Percentiles rank a stretch among this genome's conserved stretches.
Conservation (phyloP, 345 rosid species). For the Gossypium mustelinum region DNA sequence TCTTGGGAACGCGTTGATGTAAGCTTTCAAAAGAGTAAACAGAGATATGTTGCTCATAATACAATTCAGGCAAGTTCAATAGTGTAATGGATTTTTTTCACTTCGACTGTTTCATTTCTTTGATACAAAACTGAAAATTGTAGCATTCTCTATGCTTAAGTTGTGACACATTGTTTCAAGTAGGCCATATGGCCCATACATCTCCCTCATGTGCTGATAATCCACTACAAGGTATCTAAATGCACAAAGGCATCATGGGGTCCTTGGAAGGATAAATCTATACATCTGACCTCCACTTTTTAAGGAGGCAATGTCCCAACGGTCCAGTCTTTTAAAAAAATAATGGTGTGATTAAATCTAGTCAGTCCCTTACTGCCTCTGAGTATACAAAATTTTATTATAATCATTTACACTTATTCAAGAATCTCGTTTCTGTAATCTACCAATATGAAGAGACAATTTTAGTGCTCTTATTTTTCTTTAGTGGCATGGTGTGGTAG, state of each 20-base stretch:
- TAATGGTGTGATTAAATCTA: not conserved
- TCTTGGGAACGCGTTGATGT: constrained; percentile 92
- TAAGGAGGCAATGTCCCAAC: not conserved
- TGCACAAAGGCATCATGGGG: not conserved
- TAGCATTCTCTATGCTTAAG: not conserved
- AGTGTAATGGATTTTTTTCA: not conserved
- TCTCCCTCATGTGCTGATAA: not conserved
- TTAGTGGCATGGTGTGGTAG: not conserved
- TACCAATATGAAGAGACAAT: not conserved
- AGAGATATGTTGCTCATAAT: constrained; percentile 70
- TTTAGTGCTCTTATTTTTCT: not conserved
- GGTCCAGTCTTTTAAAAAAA: not conserved
- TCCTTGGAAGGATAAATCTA: not conserved
- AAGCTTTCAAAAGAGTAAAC: constrained; percentile 81
- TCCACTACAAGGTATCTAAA: not conserved
- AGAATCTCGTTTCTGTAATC: not conserved
- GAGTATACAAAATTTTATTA: not conserved
- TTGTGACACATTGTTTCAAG: not conserved
- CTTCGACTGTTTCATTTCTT: not conserved
- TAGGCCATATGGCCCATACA: not conserved
- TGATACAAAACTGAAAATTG: not conserved
- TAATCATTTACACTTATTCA: not conserved
- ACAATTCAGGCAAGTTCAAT: constrained; percentile 78
- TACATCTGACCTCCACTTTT: not conserved
- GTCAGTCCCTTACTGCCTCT: not conserved